These are phyloP conservation scores for Erythrophleum ivorense DNA, from an alignment of 331 rosid species.

Conservation along the genomic window DNA sequence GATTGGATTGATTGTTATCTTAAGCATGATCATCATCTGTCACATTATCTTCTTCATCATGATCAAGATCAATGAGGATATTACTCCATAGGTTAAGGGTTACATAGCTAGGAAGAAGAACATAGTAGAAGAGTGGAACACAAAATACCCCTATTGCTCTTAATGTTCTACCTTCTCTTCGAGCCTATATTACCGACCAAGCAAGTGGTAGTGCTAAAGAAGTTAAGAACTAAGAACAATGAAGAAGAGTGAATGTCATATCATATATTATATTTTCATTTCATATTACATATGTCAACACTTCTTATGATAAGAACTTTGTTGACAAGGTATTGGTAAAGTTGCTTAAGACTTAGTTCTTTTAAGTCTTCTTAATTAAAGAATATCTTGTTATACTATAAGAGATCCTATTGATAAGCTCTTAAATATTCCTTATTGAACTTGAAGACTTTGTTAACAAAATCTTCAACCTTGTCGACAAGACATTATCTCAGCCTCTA, in stretches of 20 bases:
- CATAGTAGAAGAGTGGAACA: constrained; percentile 70
- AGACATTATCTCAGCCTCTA: no score
- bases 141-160: constrained; percentile 69
- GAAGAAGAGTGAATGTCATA: background rate
- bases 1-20: constrained; percentile 70
- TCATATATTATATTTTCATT: no score
- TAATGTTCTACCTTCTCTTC: constrained; percentile 82
- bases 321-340: no score
- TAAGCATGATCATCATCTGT: constrained; percentile 81
- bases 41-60: constrained; percentile 76
- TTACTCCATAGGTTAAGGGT: constrained; percentile 91
- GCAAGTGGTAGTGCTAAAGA: constrained; percentile 11
- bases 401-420: no score
- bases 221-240: background rate
- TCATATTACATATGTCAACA: no score
- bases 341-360: no score
- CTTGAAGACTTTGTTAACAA: no score
- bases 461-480: no score
- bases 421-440: no score
- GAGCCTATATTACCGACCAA: constrained; percentile 55
- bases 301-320: no score
- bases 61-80: constrained; percentile 86
- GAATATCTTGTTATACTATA: no score
- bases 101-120: constrained; percentile 80
- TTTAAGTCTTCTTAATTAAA: no score